Conservation (phyloP, 495 filamentous ascomycete genomes). For the Podospora appendiculata region DNA sequence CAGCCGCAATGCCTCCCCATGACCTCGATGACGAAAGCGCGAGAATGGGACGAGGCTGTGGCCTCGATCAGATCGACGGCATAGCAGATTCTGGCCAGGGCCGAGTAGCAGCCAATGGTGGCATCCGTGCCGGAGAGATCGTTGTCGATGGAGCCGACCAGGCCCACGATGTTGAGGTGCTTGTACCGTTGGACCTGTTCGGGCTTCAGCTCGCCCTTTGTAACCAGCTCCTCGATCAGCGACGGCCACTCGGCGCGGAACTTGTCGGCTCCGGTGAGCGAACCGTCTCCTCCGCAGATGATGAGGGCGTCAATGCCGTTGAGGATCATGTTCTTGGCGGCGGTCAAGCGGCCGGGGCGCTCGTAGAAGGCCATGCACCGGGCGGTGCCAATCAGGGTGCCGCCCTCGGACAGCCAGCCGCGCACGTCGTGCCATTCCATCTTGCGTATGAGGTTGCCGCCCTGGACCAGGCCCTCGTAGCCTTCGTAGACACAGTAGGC, state of each 20-base stretch:
- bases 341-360: constrained; percentile 69
- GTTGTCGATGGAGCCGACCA: constrained; percentile 98
- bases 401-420: constrained; percentile 88
- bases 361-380: constrained; percentile 85
- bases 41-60: constrained; percentile 91
- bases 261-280: constrained; percentile 89
- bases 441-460: constrained; percentile 78
- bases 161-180: constrained; percentile 87
- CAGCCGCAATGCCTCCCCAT: constrained; percentile 99
- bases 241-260: constrained; percentile 89
- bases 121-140: constrained; percentile 96
- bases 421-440: constrained; percentile 93
- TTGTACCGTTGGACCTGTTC: constrained; percentile 65
- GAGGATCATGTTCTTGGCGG: constrained; percentile 86
- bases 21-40: constrained; percentile 96
- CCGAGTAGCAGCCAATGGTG: constrained; percentile 95
- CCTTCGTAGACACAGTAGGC: constrained; percentile 89
- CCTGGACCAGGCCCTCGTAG: constrained; percentile 90
- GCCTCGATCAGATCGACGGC: constrained; percentile 95
- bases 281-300: constrained; percentile 96
- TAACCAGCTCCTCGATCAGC: constrained; percentile 74
- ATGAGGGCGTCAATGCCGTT: constrained; percentile 94
- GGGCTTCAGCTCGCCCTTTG: constrained; percentile 55
- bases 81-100: constrained; percentile 84
- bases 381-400: constrained; percentile 94